phyloP scores from a whole-genome alignment of 805 yeast species.

The Starmerella riodocensis region DNA sequence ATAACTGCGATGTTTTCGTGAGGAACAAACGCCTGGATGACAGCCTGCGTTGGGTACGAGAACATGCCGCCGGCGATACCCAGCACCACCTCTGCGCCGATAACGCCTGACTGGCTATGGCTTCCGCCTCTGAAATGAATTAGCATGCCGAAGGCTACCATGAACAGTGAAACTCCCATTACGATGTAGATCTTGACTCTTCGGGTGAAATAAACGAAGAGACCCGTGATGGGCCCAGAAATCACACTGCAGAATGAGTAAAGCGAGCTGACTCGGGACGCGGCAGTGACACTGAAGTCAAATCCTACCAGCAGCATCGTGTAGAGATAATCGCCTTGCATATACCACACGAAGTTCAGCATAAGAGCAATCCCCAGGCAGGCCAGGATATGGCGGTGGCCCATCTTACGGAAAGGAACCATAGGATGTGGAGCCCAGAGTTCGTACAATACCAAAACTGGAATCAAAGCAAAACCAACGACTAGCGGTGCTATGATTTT shows the following conservation, averaged over 20 bases:
- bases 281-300: slow-evolving; percentile 44
- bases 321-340: slow-evolving; percentile 59
- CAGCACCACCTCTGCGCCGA: slow-evolving; percentile 49
- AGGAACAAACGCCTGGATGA: slow-evolving; percentile 43
- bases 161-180: slow-evolving; percentile 46
- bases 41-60: slow-evolving; percentile 50
- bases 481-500: slow-evolving; percentile 57
- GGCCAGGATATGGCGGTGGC: slow-evolving; percentile 62
- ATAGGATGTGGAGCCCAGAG: slow-evolving; percentile 47
- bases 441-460: slow-evolving; percentile 53
- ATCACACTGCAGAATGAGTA: slow-evolving; percentile 55
- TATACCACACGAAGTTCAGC: slow-evolving; percentile 48
- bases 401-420: slow-evolving; percentile 43
- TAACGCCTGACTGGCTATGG: slow-evolving; percentile 35
- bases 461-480: slow-evolving; percentile 48
- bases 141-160: slow-evolving; percentile 48
- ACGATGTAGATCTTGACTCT: slow-evolving; percentile 47
- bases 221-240: slow-evolving; percentile 46
- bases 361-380: slow-evolving; percentile 48
- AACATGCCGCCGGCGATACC: slow-evolving; percentile 69
- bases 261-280: slow-evolving; percentile 50
- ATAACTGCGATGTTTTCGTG: slow-evolving; percentile 56
- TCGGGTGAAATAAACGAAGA: slow-evolving; percentile 37
- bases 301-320: slow-evolving; percentile 54
- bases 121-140: slow-evolving; percentile 43